Evolutionary conservation across 345 rosid species (phyloP).

Genomic region (Brassica incana): DNA sequence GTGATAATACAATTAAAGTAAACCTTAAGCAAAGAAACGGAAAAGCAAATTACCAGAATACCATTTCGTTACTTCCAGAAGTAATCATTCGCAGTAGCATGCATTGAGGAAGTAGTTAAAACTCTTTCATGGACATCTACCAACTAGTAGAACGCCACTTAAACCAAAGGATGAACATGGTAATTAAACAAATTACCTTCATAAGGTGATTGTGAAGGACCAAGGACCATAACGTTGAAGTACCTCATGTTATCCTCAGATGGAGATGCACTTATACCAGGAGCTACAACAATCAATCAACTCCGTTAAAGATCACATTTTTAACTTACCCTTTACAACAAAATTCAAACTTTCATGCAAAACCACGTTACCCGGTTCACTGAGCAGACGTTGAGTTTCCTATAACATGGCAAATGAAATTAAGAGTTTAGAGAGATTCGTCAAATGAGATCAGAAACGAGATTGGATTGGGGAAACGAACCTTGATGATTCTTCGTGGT

Average conservation of each 20-base stretch:
- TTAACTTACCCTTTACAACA: not conserved
- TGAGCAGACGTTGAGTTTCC: slow-evolving; percentile 99
- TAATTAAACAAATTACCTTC: slow-evolving; percentile 61
- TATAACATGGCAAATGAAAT: slow-evolving; percentile 36
- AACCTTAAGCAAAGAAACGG: slow-evolving; percentile 2
- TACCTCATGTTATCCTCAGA: slow-evolving; percentile 96
- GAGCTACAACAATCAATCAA: slow-evolving; percentile 22
- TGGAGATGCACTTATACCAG: slow-evolving; percentile 96
- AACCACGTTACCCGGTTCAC: slow-evolving; percentile 78
- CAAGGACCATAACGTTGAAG: slow-evolving; percentile 95
- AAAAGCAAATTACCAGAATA: not conserved
- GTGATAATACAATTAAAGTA: not conserved
- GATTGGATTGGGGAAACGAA: slow-evolving; percentile 34
- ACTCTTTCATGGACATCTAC: not conserved
- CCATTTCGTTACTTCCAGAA: not conserved
- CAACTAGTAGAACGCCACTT: no score
- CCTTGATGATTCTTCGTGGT: slow-evolving; percentile 98
- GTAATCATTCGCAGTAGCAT: not conserved
- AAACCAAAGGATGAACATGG: not conserved
- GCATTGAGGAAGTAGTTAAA: not conserved
- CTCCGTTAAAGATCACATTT: not conserved
- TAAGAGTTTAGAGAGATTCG: slow-evolving; percentile 13
- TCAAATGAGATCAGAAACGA: slow-evolving; percentile 22
- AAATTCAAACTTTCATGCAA: not conserved
- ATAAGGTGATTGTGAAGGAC: slow-evolving; percentile 93